Conservation (phyloP, 2,329 filamentous ascomycete species). For the Pseudogymnoascus verrucosus region DNA sequence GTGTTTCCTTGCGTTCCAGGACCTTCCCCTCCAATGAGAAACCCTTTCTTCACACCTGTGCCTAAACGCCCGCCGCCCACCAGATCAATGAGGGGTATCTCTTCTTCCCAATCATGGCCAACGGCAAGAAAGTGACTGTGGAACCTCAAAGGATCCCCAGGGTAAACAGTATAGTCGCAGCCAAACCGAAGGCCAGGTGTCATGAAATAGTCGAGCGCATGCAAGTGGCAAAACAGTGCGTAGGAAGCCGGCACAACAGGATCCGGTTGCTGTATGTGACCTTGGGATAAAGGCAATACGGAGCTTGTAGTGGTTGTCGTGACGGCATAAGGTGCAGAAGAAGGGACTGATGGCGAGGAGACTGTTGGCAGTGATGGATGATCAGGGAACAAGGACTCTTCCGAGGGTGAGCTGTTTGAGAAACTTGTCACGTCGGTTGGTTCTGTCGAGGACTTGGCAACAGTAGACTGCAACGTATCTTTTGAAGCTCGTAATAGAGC, state of each 20-base stretch:
- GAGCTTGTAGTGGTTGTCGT: slow-evolving; percentile 39
- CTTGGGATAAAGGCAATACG: slow-evolving; percentile 25
- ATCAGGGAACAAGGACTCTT: neutral
- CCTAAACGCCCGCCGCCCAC: slow-evolving; percentile 81
- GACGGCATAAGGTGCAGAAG: slow-evolving; percentile 25
- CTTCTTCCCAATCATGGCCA: slow-evolving; percentile 79
- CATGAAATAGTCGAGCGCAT: slow-evolving; percentile 73
- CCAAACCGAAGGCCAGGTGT: slow-evolving; percentile 91
- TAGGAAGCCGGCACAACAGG: slow-evolving; percentile 48
- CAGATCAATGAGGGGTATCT: slow-evolving; percentile 75
- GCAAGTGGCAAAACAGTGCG: slow-evolving; percentile 72
- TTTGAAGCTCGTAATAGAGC: slow-evolving; percentile 19
- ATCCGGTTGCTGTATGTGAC: slow-evolving; percentile 21
- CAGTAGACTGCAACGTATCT: slow-evolving; percentile 10
- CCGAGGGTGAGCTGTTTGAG: neutral
- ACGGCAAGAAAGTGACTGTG: slow-evolving; percentile 90
- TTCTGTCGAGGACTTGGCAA: neutral
- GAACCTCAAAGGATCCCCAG: slow-evolving; percentile 87
- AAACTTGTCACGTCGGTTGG: neutral
- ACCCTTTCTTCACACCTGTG: slow-evolving; percentile 94
- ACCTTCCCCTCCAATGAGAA: slow-evolving; percentile 68
- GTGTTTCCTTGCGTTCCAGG: slow-evolving; percentile 29
- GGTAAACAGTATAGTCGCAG: slow-evolving; percentile 89
- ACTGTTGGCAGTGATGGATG: neutral
- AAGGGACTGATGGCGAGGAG: neutral